phyloP scores from a whole-genome alignment of 78 protist genomes.

The Pelomyxa schiedti region DNA sequence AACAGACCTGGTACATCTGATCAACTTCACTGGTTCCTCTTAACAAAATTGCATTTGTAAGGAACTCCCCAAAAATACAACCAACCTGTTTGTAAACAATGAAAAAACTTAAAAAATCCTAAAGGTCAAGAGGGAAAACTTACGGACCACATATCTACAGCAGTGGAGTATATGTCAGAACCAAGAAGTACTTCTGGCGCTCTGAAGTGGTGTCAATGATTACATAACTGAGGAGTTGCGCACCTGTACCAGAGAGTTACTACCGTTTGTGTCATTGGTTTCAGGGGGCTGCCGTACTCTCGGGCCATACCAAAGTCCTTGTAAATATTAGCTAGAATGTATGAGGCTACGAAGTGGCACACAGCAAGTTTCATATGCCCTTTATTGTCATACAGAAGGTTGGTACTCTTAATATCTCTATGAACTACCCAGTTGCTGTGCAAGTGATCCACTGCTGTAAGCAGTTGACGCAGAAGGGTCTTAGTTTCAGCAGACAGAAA shows the following conservation, averaged over 20 bases:
- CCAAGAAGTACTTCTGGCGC: conserved; percentile 42
- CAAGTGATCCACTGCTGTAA: conserved; percentile 30
- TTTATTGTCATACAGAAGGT: conserved; percentile 24
- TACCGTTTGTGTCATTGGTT: conserved; percentile 79
- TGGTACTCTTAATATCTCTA: conserved; percentile 52
- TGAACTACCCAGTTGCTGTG: conserved; percentile 56
- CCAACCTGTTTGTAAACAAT: too few relatives aligned
- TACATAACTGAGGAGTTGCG: too few relatives aligned
- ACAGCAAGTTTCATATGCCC: conserved; percentile 84
- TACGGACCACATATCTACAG: conserved; percentile 97
- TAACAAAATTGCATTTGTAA: conserved; percentile 69
- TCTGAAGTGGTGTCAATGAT: too few relatives aligned
- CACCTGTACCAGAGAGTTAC: conserved; percentile 60
- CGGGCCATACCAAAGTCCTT: conserved; percentile 98
- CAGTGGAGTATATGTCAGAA: conserved; percentile 58
- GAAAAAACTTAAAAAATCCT: too few relatives aligned
- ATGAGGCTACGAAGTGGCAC: too few relatives aligned
- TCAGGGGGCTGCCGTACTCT: conserved; percentile 81
- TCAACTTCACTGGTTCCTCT: conserved; percentile 90
- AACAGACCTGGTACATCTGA: conserved; percentile 62
- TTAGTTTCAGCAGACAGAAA: conserved; percentile 43
- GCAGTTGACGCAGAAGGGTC: conserved; percentile 30
- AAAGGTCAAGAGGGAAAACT: conserved; percentile 86
- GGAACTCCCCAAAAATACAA: conserved; percentile 95
- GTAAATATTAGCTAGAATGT: too few relatives aligned